Conservation (phyloP, 257 asterid species). For the Mitragyna speciosa region DNA sequence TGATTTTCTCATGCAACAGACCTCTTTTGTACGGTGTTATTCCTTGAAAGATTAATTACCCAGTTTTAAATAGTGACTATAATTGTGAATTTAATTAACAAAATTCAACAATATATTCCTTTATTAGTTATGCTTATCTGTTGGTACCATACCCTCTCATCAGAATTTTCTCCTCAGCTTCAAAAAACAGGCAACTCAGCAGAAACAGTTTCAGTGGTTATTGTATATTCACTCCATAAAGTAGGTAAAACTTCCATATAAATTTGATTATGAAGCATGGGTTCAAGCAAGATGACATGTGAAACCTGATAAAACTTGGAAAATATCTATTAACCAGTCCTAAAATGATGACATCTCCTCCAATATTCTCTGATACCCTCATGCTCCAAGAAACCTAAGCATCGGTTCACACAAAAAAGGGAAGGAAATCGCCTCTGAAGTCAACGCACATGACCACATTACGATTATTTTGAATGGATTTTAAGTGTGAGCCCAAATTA, state of each 20-base stretch:
- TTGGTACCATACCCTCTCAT: too few relatives aligned
- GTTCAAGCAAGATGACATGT: not conserved
- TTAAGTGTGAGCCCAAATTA: not conserved
- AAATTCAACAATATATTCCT: not conserved
- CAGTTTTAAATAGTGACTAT: too few relatives aligned
- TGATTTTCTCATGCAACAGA: not conserved
- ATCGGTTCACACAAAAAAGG: not conserved
- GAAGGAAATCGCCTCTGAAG: too few relatives aligned
- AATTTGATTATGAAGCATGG: not conserved
- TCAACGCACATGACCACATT: not conserved
- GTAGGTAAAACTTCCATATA: not conserved
- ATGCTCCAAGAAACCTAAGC: not conserved
- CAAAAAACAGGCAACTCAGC: not conserved
- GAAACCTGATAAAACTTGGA: slow-evolving; percentile 1
- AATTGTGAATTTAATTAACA: not conserved
- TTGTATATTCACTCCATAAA: not conserved
- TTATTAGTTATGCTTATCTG: not conserved
- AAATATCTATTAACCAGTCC: not conserved
- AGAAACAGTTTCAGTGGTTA: not conserved
- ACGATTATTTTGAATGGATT: not conserved
- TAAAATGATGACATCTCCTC: not conserved
- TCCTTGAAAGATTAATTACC: not conserved
- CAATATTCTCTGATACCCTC: not conserved
- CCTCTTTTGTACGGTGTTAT: not conserved
- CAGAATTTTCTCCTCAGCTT: not conserved